Base-by-base conservation (phyloP, 805 yeast species). In the Wickerhamiella occidentalis region DNA sequence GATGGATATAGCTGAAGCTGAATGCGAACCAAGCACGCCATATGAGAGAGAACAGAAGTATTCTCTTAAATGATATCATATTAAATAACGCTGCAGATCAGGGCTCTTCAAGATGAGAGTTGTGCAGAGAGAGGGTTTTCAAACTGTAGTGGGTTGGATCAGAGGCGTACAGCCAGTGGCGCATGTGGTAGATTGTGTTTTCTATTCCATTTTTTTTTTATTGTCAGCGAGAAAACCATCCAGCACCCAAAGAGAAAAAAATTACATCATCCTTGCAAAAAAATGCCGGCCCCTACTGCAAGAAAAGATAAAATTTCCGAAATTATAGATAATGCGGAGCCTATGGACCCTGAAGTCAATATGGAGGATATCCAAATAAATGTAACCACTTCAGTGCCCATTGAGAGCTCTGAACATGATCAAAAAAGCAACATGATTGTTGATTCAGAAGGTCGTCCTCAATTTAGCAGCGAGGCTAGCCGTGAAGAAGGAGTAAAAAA, bases 371-470 rank as follows among this genome's bases (percentile, higher is more conserved):
- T 77, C 60, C 61, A 79, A 53, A 74, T 78, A 52, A 69, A 72
- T 53, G 71, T 70, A 33, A 46, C 58, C 9, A 64, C 72, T 9
- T 69, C 72, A 23, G 54, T 57, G 48, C 62, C 59, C 36, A 15
- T 56, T 8, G 61, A 53, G 17, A 48, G 47, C 15, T 50, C 50
- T 22, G 54, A 52, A 13, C 58, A 56, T 41, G 62, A 66, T 45
- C 45, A 51, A 19, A 54, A 60, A 36, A 54, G 52, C 21, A 55
- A 49, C 13, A 45, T 82, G 55, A 77, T 77, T n/a, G 65, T 84
- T 33, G 96, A 90, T 65, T 88, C 83, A 56, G 76, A 78, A 50
- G 97, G 97, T 40, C 83, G 86, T 59, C 95, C 96, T 41, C 78
- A 80, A 58, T 87, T 88, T 62, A 72, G 79, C 30, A 77, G 88